A percentile compares a stretch with the other conserved stretches of the same genome.
These are phyloP conservation scores for Achaetomium macrosporum DNA, from an alignment of 2,329 filamentous ascomycete genomes.

Conservation along the genomic window DNA sequence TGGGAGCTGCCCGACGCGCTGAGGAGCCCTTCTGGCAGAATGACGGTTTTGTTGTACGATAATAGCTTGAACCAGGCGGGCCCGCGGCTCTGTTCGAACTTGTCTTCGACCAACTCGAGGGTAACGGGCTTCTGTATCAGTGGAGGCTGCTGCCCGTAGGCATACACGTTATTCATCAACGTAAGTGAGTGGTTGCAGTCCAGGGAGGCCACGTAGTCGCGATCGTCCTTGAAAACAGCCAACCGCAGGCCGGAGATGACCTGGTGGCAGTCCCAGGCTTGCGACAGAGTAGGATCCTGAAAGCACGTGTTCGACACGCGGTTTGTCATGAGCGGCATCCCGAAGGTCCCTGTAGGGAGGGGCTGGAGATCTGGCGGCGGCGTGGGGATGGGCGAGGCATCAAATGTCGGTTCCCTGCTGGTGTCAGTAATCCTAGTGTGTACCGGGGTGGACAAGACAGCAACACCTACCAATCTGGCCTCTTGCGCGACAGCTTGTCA, in stretches of 20 bases:
- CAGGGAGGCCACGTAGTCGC: slow-evolving; percentile 39
- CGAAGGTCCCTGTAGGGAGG: slow-evolving; percentile 50
- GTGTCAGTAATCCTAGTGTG: slow-evolving; percentile 6
- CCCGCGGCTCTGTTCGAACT: slow-evolving; percentile 41
- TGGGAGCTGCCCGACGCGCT: slow-evolving; percentile 3
- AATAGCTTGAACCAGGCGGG: slow-evolving; percentile 49
- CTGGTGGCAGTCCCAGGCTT: slow-evolving; percentile 60
- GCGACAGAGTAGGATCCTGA: slow-evolving; percentile 45
- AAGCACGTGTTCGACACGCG: slow-evolving; percentile 52
- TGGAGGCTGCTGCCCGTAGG: slow-evolving; percentile 52
- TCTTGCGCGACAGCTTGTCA: slow-evolving; percentile 25
- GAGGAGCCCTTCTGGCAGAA: slow-evolving; percentile 38
- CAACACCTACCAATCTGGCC: slow-evolving; percentile 25
- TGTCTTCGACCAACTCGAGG: slow-evolving; percentile 48
- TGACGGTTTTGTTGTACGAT: slow-evolving; percentile 51
- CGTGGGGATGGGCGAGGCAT: slow-evolving; percentile 46
- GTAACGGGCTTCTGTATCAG: slow-evolving; percentile 33
- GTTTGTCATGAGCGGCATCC: slow-evolving; percentile 48
- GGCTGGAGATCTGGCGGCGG: slow-evolving; percentile 49
- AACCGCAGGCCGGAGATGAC: slow-evolving; percentile 36
- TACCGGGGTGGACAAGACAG: background rate
- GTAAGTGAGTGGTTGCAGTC: slow-evolving; percentile 34
- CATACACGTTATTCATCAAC: slow-evolving; percentile 34
- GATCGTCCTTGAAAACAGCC: slow-evolving; percentile 31
- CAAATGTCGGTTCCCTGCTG: slow-evolving; percentile 27